These are phyloP conservation scores for Rubia peregrina DNA, from an alignment of 305 asterid species.

Conservation along the genomic window DNA sequence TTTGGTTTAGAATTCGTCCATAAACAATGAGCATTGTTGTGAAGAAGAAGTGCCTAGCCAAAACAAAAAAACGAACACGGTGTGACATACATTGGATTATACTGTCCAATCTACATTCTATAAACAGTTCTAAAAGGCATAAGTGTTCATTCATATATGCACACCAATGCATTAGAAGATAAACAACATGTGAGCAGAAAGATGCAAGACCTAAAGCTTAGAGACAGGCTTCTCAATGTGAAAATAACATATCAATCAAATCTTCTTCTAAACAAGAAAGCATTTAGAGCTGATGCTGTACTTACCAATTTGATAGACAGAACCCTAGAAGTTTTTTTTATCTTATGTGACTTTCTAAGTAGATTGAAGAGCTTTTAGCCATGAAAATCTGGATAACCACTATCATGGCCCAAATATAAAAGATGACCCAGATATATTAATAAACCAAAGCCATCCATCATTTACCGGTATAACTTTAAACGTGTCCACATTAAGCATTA, in stretches of 20 bases:
- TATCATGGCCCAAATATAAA: slow-evolving; percentile 83
- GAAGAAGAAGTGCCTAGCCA: slow-evolving; percentile 92
- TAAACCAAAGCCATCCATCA: slow-evolving; percentile 81
- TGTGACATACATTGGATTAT: background rate
- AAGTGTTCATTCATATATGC: background rate
- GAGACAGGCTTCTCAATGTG: too few relatives aligned
- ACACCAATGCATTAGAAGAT: background rate
- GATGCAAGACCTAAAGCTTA: background rate
- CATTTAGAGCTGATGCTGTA: background rate
- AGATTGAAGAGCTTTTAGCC: slow-evolving; percentile 74
- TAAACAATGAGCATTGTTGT: slow-evolving; percentile 94
- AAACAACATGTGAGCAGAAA: background rate
- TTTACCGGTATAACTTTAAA: slow-evolving; percentile 72
- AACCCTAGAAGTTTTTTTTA: slow-evolving; percentile 78
- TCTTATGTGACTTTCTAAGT: slow-evolving; percentile 71
- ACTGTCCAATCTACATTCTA: background rate
- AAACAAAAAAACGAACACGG: slow-evolving; percentile 9
- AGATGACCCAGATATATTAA: slow-evolving; percentile 90
- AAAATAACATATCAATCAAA: background rate
- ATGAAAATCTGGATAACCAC: slow-evolving; percentile 84
- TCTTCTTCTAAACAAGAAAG: background rate
- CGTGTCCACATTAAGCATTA: slow-evolving; percentile 91
- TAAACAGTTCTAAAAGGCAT: slow-evolving; percentile 4
- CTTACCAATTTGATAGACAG: slow-evolving; percentile 79
- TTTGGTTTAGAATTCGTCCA: slow-evolving; percentile 94